Conservation (phyloP, 2,329 filamentous ascomycete genomes). For the Ascochyta rabiei region DNA sequence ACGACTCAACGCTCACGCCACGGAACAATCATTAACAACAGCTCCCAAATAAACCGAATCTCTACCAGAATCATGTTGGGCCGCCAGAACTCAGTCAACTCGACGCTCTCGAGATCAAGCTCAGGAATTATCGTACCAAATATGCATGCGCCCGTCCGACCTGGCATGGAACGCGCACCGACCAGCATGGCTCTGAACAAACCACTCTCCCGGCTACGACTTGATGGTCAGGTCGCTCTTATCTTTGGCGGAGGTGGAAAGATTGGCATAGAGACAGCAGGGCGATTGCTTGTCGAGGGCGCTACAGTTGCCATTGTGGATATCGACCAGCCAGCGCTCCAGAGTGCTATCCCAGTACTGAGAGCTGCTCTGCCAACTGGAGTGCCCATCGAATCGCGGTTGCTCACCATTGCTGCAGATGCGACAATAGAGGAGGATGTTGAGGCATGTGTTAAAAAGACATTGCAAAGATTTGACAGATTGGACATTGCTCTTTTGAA, state of each 20-base stretch:
- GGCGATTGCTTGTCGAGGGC: constrained; percentile 45
- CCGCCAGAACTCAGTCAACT: constrained; percentile 17
- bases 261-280: constrained; percentile 45
- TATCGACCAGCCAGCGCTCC: constrained; percentile 36
- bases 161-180: constrained; percentile 34
- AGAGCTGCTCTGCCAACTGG: constrained; percentile 35
- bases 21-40: constrained; percentile 12
- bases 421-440: constrained; percentile 65
- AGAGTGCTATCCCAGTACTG: constrained; percentile 32
- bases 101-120: constrained; percentile 14
- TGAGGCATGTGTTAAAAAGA: constrained; percentile 77
- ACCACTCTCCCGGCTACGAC: constrained; percentile 39
- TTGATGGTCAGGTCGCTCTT: constrained; percentile 40
- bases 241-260: constrained; percentile 44
- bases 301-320: constrained; percentile 48
- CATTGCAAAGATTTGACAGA: constrained; percentile 33
- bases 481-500: constrained; percentile 40
- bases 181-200: constrained; percentile 34
- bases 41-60: constrained; percentile 2
- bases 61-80: constrained; percentile 19
- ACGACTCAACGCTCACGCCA: constrained; percentile 10
- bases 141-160: constrained; percentile 29
- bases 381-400: constrained; percentile 29
- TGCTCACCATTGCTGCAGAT: constrained; percentile 44
- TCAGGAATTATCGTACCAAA: constrained; percentile 33